A percentile compares a stretch with the other conserved stretches of the same genome.
Evolutionary conservation across 345 rosid species (phyloP).

Genomic region (Eucalyptus paniculata): DNA sequence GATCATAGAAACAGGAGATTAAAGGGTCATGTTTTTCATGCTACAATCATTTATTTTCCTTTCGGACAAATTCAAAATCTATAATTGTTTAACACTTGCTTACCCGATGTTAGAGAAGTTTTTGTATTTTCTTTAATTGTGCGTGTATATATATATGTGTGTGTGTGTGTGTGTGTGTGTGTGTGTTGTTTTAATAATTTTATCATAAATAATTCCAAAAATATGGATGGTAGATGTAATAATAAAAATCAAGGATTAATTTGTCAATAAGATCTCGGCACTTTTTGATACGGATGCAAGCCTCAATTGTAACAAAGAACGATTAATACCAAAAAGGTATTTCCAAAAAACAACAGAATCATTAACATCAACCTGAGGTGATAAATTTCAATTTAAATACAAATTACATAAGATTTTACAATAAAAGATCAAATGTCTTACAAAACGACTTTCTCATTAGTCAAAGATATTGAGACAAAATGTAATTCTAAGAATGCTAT

Average conservation of each 20-base stretch:
- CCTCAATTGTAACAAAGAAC: background rate
- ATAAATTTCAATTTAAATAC: background rate
- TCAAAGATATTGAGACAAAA: background rate
- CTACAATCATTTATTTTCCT: background rate
- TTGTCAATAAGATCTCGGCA: background rate
- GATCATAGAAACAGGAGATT: no score
- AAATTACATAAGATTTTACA: no score
- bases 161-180: no score
- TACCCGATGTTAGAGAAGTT: background rate
- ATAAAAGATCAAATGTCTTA: no score
- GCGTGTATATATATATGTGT: accelerated
- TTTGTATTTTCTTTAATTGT: background rate
- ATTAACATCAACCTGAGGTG: accelerated
- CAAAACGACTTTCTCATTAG: background rate
- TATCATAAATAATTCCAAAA: background rate
- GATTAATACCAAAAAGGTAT: background rate
- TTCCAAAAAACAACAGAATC: accelerated
- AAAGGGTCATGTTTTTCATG: background rate
- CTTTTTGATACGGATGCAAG: background rate
- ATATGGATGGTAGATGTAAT: background rate
- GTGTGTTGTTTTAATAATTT: background rate
- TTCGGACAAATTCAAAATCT: background rate
- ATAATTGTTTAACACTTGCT: background rate
- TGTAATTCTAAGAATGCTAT: background rate
- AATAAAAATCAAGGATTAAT: background rate